phyloP scores from a whole-genome alignment of 2,329 filamentous ascomycete species.

The Samsoniella hepiali region DNA sequence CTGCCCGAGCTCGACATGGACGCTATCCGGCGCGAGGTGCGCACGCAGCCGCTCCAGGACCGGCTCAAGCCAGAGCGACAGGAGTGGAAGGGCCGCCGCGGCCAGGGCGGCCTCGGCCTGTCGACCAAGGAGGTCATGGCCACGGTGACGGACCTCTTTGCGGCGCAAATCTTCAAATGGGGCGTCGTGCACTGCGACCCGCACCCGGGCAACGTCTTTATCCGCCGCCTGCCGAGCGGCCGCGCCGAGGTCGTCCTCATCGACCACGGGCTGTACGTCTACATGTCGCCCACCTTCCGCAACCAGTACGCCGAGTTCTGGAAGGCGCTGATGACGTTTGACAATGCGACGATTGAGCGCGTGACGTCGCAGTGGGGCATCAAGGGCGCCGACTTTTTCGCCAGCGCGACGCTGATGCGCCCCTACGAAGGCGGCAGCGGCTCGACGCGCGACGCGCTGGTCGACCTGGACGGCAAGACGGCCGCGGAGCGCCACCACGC shows the following conservation, averaged over 20 bases:
- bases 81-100: conserved; percentile 69
- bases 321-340: conserved; percentile 90
- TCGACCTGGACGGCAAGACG: conserved; percentile 56
- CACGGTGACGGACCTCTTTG: conserved; percentile 94
- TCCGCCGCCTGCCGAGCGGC: conserved; percentile 79
- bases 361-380: conserved; percentile 84
- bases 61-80: conserved; percentile 76
- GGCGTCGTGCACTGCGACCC: conserved; percentile 94
- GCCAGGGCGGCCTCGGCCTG: conserved; percentile 79
- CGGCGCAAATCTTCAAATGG: conserved; percentile 98
- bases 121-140: conserved; percentile 86
- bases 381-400: conserved; percentile 84
- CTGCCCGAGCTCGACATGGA: conserved; percentile 52
- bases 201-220: conserved; percentile 95
- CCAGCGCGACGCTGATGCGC: conserved; percentile 81
- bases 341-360: conserved; percentile 72
- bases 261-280: conserved; percentile 94
- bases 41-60: conserved; percentile 52
- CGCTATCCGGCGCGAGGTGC: conserved; percentile 42
- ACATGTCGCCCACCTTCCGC: conserved; percentile 79
- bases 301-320: conserved; percentile 87
- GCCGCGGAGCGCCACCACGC: conserved; percentile 76
- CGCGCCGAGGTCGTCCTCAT: conserved; percentile 88
- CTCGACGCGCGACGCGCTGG: conserved; percentile 62
- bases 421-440: conserved; percentile 85